Evolutionary conservation across 805 yeast species (phyloP).

Genomic region (Wickerhamomyces bisporus): DNA sequence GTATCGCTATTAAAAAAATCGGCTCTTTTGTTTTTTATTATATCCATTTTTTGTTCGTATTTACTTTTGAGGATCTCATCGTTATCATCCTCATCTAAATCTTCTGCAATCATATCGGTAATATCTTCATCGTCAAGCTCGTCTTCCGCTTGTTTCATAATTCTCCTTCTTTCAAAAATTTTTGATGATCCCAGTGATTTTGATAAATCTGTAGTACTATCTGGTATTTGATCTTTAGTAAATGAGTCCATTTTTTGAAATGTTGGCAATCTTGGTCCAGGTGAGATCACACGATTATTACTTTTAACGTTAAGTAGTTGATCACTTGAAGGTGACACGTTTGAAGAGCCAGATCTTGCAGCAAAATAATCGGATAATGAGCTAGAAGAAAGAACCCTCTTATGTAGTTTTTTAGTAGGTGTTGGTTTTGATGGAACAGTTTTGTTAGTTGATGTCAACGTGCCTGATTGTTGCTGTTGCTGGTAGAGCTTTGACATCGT

Average conservation of each 20-base stretch:
- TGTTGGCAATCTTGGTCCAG: slow-evolving; percentile 17
- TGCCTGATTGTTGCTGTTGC: slow-evolving; percentile 9
- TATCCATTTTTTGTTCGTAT: slow-evolving; percentile 15
- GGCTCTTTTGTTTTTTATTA: slow-evolving; percentile 13
- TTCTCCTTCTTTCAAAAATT: slow-evolving; percentile 19
- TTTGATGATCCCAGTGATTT: slow-evolving; percentile 13
- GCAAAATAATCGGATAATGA: slow-evolving; percentile 17
- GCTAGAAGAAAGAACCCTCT: slow-evolving; percentile 18
- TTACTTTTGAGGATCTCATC: slow-evolving; percentile 7
- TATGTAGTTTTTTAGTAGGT: slow-evolving; percentile 19
- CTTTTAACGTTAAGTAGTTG: neutral
- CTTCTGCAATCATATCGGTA: slow-evolving; percentile 2
- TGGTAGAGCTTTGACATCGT: slow-evolving; percentile 22
- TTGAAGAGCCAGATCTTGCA: neutral
- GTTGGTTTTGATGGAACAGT: slow-evolving; percentile 1
- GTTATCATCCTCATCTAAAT: slow-evolving; percentile 3
- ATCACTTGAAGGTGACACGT: slow-evolving; percentile 1
- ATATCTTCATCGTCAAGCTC: slow-evolving; percentile 10
- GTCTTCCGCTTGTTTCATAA: slow-evolving; percentile 13
- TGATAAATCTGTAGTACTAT: slow-evolving; percentile 1
- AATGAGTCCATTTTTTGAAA: slow-evolving; percentile 18
- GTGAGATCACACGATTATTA: too few species aligned
- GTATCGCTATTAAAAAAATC: slow-evolving; percentile 14
- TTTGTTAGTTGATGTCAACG: slow-evolving; percentile 10
- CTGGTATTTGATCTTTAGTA: neutral